A percentile compares a stretch with the other conserved stretches of the same genome.
Evolutionary conservation across 108 stramenopile genomes (phyloP).

Genomic region (Fistulifera pelliculosa): DNA sequence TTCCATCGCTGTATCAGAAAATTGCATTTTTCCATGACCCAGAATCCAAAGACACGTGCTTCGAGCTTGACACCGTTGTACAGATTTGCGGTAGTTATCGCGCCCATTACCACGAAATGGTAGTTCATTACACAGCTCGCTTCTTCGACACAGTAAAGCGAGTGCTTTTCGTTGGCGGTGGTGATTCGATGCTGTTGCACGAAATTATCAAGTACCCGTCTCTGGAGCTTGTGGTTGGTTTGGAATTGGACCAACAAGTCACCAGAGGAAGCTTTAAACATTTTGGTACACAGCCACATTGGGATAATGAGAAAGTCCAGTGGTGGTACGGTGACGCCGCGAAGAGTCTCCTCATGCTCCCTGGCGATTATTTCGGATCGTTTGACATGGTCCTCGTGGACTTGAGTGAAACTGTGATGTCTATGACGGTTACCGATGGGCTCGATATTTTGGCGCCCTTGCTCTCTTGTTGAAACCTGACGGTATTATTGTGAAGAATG

Average conservation of each 20-base stretch:
- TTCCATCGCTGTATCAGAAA: constrained; percentile 27
- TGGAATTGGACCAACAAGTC: constrained; percentile 80
- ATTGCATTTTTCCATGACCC: constrained; percentile 23
- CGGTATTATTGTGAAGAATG: constrained; percentile 83
- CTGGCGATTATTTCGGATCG: constrained; percentile 69
- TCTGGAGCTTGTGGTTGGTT: constrained; percentile 65
- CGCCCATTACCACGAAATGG: constrained; percentile 77
- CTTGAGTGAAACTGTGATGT: constrained; percentile 68
- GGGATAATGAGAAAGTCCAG: constrained; percentile 71
- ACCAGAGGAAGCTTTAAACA: constrained; percentile 62
- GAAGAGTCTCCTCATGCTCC: constrained; percentile 65
- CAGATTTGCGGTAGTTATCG: constrained; percentile 74
- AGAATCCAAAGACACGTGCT: constrained; percentile 40
- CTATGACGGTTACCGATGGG: constrained; percentile 53
- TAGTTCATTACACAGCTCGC: constrained; percentile 71
- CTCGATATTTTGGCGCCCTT: constrained; percentile 71
- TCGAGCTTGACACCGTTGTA: constrained; percentile 52
- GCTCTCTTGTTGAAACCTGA: constrained; percentile 65
- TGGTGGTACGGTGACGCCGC: constrained; percentile 91
- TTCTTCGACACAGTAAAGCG: constrained; percentile 46
- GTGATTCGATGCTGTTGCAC: constrained; percentile 81
- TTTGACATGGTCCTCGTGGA: constrained; percentile 85
- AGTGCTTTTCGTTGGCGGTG: constrained; percentile 77
- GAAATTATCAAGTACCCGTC: constrained; percentile 71
- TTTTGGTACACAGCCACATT: constrained; percentile 77